phyloP scores from a whole-genome alignment of 495 filamentous ascomycete genomes.

The Filosporella fistucella region DNA sequence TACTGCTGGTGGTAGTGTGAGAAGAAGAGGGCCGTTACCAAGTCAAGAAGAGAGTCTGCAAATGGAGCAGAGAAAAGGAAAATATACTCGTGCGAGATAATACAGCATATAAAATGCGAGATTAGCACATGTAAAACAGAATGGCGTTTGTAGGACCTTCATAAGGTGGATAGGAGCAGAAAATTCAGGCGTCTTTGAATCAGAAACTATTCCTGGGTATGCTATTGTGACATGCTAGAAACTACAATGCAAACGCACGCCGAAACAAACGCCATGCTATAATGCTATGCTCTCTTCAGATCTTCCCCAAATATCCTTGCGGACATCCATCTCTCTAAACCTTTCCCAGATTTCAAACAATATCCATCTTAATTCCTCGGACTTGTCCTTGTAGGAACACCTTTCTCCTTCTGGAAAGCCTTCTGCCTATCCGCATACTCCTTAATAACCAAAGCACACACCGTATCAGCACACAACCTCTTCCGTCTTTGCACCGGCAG shows the following conservation, averaged over 20 bases:
- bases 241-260: no score
- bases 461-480: constrained; percentile 79
- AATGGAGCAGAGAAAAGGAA: constrained; percentile 65
- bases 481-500: constrained; percentile 68
- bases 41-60: constrained; percentile 79
- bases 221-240: no score
- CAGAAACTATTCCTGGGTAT: constrained; percentile 3
- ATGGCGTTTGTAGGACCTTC: no score
- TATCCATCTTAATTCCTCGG: constrained; percentile 20
- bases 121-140: no score
- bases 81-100: constrained; percentile 52
- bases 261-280: no score
- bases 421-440: constrained; percentile 69
- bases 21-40: constrained; percentile 63
- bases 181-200: constrained; percentile 1
- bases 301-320: no score
- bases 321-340: constrained; percentile 8
- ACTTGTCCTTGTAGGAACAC: constrained; percentile 17
- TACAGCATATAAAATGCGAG: not conserved
- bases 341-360: no score
- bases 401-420: constrained; percentile 38
- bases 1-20: constrained; percentile 21
- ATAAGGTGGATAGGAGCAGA: not conserved
- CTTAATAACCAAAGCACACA: constrained; percentile 72
- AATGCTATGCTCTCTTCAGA: no score